These are phyloP conservation scores for Talinum fruticosum DNA, from an alignment of 148 eudicot species.

Conservation along the genomic window DNA sequence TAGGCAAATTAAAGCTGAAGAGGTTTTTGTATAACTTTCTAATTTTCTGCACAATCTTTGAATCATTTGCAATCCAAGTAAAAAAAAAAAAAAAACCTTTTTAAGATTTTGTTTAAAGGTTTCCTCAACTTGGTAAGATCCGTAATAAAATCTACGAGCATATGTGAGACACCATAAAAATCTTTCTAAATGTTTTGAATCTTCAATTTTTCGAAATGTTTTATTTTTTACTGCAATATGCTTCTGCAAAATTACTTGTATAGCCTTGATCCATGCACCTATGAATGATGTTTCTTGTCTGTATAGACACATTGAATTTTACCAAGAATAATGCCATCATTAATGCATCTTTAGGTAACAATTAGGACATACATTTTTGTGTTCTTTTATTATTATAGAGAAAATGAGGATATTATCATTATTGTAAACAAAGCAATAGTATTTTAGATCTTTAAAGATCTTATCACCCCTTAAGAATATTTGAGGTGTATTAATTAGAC, in stretches of 20 bases:
- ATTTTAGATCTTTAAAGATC: not conserved
- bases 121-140: not conserved
- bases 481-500: not conserved
- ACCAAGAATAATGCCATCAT: not conserved
- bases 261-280: not conserved
- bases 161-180: not conserved
- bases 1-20: not conserved
- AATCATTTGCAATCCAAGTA: no score
- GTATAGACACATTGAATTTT: not conserved
- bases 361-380: not conserved
- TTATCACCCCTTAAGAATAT: not conserved
- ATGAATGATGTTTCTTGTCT: not conserved
- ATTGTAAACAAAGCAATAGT: not conserved
- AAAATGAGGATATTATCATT: constrained; percentile 6
- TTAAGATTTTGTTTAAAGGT: not conserved
- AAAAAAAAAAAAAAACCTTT: no score
- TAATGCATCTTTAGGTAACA: not conserved
- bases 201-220: not conserved
- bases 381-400: not conserved
- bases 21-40: not conserved
- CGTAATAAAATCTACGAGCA: not conserved
- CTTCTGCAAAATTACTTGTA: not conserved
- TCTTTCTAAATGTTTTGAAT: not conserved
- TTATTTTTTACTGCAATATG: not conserved
- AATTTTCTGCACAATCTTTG: not conserved